Evolutionary conservation across 495 filamentous ascomycete species (phyloP), one percentile per base, ranked within the genome.

Genomic region (Aspergillus conjunctus): DNA sequence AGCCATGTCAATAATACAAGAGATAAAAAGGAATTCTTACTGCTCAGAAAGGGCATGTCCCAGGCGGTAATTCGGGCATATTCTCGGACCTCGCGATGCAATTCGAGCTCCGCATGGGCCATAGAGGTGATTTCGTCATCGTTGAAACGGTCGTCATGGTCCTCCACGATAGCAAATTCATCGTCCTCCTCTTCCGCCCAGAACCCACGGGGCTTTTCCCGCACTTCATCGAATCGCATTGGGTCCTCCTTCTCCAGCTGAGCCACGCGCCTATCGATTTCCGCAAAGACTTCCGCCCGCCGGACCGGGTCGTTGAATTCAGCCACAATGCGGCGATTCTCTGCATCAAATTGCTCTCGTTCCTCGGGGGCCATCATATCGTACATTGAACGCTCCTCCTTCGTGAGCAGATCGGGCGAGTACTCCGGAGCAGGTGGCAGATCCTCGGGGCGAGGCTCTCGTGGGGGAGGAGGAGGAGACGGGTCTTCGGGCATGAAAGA

Each of bases 31-130:
- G 45, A 53, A 30, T 50, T 74, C 88, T 68, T 87, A 97, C 91
- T 88, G 68, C 87, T 85, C 54, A 98, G 79, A 62, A 93, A 76
- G 18, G 94, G 94, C 92, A 98, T 91, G 76, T 98, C 94, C 92
- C 96, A 99, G 34, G 93, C 92, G 44, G 88, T 83, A 63, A 96
- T 82, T 51, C 94, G 83, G 22, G 90, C 87, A 69, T 96, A 97
- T 63, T 96, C 88, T 79, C 94, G 81, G 63, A 91, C 81, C 72
- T 99, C 94, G 34, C 94, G 83, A 67, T 93, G 91, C 69, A 92
- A 83, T 68, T 97, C 92, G 58, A 99, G 75, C 74, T 98, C 90
- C 54, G 82, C 87, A 72, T 98, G 93, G 0, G 83, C 94, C 65
- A 89, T 78, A 32, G 82, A 80, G 52, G 88, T 87, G 41, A 99